Conservation (phyloP, 2,329 filamentous ascomycete genomes). For the Fusarium nisikadoi region DNA sequence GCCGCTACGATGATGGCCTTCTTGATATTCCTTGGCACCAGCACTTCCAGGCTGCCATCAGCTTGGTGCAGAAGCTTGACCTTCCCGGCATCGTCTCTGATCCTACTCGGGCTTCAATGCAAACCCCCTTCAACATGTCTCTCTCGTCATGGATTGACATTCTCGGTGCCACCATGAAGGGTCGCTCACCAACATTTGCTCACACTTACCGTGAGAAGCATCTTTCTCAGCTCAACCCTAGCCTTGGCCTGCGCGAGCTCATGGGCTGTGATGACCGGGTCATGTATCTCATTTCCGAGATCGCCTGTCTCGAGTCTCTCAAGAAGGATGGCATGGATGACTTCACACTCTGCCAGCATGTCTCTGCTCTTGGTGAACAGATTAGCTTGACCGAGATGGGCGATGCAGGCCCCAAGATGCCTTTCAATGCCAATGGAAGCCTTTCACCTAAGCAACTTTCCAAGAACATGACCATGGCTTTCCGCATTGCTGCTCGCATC, state of each 20-base stretch:
- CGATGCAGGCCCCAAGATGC: slow-evolving; percentile 67
- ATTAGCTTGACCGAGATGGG: slow-evolving; percentile 82
- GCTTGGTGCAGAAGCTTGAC: slow-evolving; percentile 85
- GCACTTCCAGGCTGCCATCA: slow-evolving; percentile 92
- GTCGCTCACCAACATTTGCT: slow-evolving; percentile 85
- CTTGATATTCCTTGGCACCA: slow-evolving; percentile 97
- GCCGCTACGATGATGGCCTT: slow-evolving; percentile 83
- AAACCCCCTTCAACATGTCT: slow-evolving; percentile 94
- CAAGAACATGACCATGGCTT: slow-evolving; percentile 89
- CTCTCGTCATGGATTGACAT: slow-evolving; percentile 97
- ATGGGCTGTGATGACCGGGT: slow-evolving; percentile 98
- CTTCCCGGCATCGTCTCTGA: slow-evolving; percentile 75
- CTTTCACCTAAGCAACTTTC: slow-evolving; percentile 85
- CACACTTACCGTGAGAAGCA: slow-evolving; percentile 97
- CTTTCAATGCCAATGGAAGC: slow-evolving; percentile 75
- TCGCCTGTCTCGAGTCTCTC: slow-evolving; percentile 92
- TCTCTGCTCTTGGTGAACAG: slow-evolving; percentile 86
- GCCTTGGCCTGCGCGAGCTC: slow-evolving; percentile 83
- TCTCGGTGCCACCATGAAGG: slow-evolving; percentile 90
- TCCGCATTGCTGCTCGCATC: slow-evolving; percentile 91
- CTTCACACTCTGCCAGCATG: slow-evolving; percentile 87
- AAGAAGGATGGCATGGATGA: slow-evolving; percentile 86
- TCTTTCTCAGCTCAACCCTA: slow-evolving; percentile 70
- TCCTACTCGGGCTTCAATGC: slow-evolving; percentile 60
- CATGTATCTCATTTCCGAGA: slow-evolving; percentile 98